A percentile compares a stretch with the other conserved stretches of the same genome.
Conservation (phyloP, 108 stramenopile species). For the Nitzschia putrida region DNA sequence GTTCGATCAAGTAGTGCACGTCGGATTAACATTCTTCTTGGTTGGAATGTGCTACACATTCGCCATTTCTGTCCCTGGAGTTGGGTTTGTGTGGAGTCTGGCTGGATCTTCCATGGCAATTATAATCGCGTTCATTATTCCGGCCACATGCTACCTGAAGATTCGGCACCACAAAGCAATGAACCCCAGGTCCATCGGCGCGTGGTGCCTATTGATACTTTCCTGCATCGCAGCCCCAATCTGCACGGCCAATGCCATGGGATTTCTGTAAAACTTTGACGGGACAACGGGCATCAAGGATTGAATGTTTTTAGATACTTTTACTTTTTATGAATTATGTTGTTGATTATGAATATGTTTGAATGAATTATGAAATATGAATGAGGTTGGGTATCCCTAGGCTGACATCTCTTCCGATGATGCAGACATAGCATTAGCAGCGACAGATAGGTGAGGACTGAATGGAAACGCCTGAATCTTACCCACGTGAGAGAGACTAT, state of each 20-base stretch:
- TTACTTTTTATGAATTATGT: too few species aligned
- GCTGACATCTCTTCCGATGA: too few species aligned
- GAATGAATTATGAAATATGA: too few species aligned
- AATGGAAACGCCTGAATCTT: too few species aligned
- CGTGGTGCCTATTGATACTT: conserved; percentile 28
- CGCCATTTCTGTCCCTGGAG: conserved; percentile 67
- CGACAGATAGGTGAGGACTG: too few species aligned
- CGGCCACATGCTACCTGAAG: conserved; percentile 44
- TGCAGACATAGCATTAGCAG: too few species aligned
- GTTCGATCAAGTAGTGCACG: conserved; percentile 44
- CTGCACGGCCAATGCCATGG: conserved; percentile 31
- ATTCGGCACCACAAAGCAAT: conserved; percentile 36
- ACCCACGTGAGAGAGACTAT: too few species aligned
- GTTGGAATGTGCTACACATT: conserved; percentile 50
- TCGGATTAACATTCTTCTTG: conserved; percentile 53
- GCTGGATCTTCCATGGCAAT: conserved; percentile 75
- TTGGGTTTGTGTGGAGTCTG: conserved; percentile 76
- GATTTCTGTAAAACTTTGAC: background rate
- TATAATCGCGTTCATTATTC: conserved; percentile 75
- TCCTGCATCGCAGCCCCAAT: conserved; percentile 25
- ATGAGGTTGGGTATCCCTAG: too few species aligned
- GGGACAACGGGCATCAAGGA: too few species aligned
- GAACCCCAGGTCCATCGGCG: conserved; percentile 16
- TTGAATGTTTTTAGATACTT: too few species aligned
- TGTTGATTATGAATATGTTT: too few species aligned